Percentiles rank a stretch among this genome's conserved stretches.
Conservation (phyloP, 2,329 filamentous ascomycete species). For the Thielaviopsis ethacetica region DNA sequence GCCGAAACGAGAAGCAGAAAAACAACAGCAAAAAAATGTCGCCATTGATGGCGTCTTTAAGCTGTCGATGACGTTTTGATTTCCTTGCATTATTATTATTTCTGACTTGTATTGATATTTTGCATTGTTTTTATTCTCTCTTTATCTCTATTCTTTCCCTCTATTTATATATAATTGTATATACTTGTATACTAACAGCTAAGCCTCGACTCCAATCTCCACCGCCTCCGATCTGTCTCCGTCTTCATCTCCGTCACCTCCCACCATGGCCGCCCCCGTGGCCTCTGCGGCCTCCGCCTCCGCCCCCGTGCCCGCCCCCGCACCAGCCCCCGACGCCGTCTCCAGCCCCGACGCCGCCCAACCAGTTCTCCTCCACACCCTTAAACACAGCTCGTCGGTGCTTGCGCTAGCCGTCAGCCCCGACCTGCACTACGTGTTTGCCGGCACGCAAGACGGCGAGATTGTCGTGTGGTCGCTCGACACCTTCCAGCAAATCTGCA, state of each 20-base stretch:
- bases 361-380: slow-evolving; percentile 46
- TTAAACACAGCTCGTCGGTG: slow-evolving; percentile 63
- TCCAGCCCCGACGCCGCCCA: neutral
- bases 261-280: neutral
- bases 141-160: too few species aligned
- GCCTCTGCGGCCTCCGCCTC: neutral
- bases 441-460: slow-evolving; percentile 84
- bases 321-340: neutral
- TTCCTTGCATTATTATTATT: too few species aligned
- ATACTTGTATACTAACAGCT: too few species aligned
- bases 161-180: too few species aligned
- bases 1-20: neutral
- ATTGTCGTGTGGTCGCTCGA: slow-evolving; percentile 82
- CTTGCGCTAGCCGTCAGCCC: slow-evolving; percentile 70
- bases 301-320: neutral
- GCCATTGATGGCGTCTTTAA: too few species aligned
- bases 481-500: slow-evolving; percentile 65
- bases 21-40: neutral
- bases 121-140: too few species aligned
- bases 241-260: neutral
- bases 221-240: too few species aligned
- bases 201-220: too few species aligned
- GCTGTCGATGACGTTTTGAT: too few species aligned
- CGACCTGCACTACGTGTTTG: slow-evolving; percentile 65
- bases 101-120: too few species aligned